Percentiles rank a stretch among this genome's conserved stretches.
These are phyloP conservation scores for Populus tomentosa DNA, from an alignment of 441 rosid species.

Conservation along the genomic window DNA sequence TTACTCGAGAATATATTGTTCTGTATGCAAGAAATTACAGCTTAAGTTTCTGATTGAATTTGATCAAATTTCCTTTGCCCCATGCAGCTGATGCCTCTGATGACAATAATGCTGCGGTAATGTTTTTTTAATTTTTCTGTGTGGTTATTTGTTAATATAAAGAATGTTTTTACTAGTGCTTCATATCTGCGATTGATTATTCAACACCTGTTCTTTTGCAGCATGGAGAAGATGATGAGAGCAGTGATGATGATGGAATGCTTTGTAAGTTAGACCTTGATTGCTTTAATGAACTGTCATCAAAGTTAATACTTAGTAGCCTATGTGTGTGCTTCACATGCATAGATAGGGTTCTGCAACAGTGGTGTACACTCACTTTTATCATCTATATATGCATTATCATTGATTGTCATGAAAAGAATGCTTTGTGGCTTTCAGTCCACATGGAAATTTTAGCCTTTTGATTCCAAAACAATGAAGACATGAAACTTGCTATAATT, in stretches of 20 bases:
- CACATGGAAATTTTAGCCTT: background rate
- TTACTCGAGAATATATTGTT: background rate
- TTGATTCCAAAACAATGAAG: background rate
- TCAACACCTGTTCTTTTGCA: constrained; percentile 26
- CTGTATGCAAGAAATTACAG: background rate
- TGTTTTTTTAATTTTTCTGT: background rate
- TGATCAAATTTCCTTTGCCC: constrained; percentile 18
- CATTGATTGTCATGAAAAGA: background rate
- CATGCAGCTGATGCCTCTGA: constrained; percentile 77
- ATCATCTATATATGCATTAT: background rate
- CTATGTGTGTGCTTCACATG: background rate
- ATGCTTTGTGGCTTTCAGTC: background rate
- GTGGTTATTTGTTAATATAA: background rate
- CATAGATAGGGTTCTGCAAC: background rate
- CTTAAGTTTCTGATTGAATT: constrained; percentile 1
- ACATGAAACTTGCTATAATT: background rate
- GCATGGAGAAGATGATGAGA: constrained; percentile 56
- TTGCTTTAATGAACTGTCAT: background rate
- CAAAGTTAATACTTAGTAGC: background rate
- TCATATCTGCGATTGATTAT: background rate
- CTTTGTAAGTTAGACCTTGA: constrained; percentile 62
- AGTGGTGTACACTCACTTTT: background rate
- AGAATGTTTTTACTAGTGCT: background rate
- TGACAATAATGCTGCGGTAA: constrained; percentile 51
- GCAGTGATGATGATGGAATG: constrained; percentile 86